A percentile compares a stretch with the other conserved stretches of the same genome.
phyloP scores from a whole-genome alignment of 371 early-diverging fungal species.

The Mucor plumbeus region DNA sequence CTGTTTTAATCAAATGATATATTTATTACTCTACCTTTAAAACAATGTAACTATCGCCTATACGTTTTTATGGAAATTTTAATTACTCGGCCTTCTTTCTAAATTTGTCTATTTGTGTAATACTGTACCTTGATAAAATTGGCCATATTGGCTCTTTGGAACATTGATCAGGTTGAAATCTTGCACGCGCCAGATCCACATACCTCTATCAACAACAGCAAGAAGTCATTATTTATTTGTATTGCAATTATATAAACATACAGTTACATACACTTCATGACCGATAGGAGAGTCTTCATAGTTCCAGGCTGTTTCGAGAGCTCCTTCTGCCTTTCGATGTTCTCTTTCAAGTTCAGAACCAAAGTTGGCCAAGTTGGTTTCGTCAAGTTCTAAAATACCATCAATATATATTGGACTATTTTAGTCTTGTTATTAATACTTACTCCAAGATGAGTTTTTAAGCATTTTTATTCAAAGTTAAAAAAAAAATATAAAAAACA shows the following conservation, averaged over 20 bases:
- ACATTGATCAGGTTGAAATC: conserved; percentile 73
- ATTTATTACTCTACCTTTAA: conserved; percentile 61
- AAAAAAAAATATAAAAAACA: conserved; percentile 11
- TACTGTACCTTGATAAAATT: conserved; percentile 68
- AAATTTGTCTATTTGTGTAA: conserved; percentile 2
- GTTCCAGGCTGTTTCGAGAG: conserved; percentile 75
- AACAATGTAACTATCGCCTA: conserved; percentile 78
- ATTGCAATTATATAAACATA: background rate
- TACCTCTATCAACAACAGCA: conserved; percentile 47
- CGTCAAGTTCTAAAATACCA: conserved; percentile 57
- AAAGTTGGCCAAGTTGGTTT: conserved; percentile 76
- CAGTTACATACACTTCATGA: conserved; percentile 41
- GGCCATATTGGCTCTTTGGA: conserved; percentile 68
- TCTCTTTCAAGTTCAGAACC: conserved; percentile 75
- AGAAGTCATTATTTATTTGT: background rate
- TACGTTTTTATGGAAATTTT: background rate
- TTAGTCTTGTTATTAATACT: background rate
- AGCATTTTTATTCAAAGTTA: conserved; percentile 35
- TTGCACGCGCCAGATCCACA: conserved; percentile 85
- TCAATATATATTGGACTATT: no score
- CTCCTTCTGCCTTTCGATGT: conserved; percentile 72
- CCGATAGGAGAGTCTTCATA: conserved; percentile 58
- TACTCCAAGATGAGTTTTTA: conserved; percentile 60
- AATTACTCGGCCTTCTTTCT: background rate
- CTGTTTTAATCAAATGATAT: background rate